phyloP scores from a whole-genome alignment of 2,329 filamentous ascomycete genomes.

The Beauveria pseudobassiana region DNA sequence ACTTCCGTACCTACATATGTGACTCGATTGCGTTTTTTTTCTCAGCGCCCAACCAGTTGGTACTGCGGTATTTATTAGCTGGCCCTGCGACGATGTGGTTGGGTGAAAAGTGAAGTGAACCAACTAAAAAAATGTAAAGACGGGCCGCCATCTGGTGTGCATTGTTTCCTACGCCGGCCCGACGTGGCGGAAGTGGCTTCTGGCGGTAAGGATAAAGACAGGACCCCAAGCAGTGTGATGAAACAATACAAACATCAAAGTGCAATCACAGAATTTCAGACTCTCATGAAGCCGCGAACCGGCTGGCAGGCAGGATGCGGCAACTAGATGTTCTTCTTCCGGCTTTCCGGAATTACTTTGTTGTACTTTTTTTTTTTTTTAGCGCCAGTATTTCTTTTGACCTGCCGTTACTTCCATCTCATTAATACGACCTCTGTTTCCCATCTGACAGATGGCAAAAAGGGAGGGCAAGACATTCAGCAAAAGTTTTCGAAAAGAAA shows the following conservation, averaged over 20 bases:
- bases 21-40: background rate
- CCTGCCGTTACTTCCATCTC: background rate
- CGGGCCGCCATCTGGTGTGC: background rate
- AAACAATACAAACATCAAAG: background rate
- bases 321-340: background rate
- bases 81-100: background rate
- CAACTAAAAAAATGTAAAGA: background rate
- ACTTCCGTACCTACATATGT: background rate
- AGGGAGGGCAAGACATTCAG: background rate
- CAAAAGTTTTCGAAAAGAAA: background rate
- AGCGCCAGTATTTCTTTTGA: background rate
- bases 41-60: background rate
- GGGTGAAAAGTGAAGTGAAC: background rate
- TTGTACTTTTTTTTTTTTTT: too few relatives aligned
- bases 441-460: constrained; percentile 3
- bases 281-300: background rate
- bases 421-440: background rate
- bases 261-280: background rate
- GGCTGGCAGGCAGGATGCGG: background rate
- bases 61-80: background rate
- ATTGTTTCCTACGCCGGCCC: background rate
- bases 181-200: constrained; percentile 2
- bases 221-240: background rate
- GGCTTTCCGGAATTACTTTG: background rate
- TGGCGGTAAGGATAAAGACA: constrained; percentile 1